Percentiles rank a stretch among this genome's conserved stretches.
phyloP scores from a whole-genome alignment of 2,329 filamentous ascomycete species.

The Emericellopsis cladophorae region DNA sequence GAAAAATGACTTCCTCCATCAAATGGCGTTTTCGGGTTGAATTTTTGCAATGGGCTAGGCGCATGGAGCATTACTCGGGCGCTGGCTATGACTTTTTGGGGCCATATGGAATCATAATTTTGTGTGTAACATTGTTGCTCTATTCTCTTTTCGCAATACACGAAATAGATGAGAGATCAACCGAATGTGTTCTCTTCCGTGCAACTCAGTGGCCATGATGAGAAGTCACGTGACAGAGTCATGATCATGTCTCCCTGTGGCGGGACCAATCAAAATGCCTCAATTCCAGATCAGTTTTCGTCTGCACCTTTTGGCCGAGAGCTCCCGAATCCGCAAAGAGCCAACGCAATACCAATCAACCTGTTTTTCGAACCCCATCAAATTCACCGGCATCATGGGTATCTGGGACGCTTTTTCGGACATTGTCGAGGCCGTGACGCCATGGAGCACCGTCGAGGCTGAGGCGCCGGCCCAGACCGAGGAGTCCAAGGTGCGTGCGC shows the following conservation, averaged over 20 bases:
- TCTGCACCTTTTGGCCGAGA: constrained; percentile 25
- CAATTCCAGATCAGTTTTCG: constrained; percentile 37
- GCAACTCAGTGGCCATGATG: too few relatives aligned
- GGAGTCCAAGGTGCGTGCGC: constrained; percentile 40
- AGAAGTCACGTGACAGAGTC: background rate
- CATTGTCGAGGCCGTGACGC: constrained; percentile 50
- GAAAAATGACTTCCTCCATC: background rate
- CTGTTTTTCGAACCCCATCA: constrained; percentile 19
- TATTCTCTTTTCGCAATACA: too few relatives aligned
- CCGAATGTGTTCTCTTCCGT: too few relatives aligned
- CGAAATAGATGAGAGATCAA: too few relatives aligned
- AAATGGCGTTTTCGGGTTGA: background rate
- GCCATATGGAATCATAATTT: too few relatives aligned
- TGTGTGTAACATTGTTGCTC: too few relatives aligned
- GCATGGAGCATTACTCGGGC: too few relatives aligned
- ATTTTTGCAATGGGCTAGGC: too few relatives aligned
- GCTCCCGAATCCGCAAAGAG: constrained; percentile 16
- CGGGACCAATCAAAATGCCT: constrained; percentile 30
- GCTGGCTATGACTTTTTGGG: too few relatives aligned
- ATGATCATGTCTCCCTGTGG: background rate
- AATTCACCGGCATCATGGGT: constrained; percentile 41
- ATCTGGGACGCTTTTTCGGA: constrained; percentile 54
- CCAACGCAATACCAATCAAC: constrained; percentile 15
- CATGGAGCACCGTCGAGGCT: constrained; percentile 52
- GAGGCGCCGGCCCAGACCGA: constrained; percentile 47